Evolutionary conservation across 1,284 basidiomycete species (phyloP), one percentile per base, ranked within the genome.

Genomic region (Marasmius oreades): DNA sequence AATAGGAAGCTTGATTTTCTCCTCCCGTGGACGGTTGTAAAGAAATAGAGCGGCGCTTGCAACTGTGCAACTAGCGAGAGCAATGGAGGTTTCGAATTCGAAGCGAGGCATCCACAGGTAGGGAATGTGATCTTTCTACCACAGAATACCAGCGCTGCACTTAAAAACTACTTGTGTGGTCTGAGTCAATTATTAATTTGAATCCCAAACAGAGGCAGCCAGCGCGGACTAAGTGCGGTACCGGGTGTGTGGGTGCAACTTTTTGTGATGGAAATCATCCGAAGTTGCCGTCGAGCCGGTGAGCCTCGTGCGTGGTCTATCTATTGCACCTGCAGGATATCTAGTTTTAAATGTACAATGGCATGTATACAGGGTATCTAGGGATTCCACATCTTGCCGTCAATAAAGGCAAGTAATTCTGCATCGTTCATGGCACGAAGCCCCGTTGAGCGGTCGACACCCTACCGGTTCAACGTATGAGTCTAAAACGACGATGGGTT

Each of bases 331-430:
- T n/a, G n/a, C n/a, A n/a, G n/a, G n/a, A n/a, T n/a, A n/a, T n/a
- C n/a, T n/a, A n/a, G n/a, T n/a, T n/a, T n/a, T n/a, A n/a, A n/a
- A n/a, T n/a, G n/a, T n/a, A n/a, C n/a, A n/a, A n/a, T n/a, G 33
- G 24, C 14, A 50, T 16, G 18, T 33, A 31, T 12, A 7, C 18
- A 16, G n/a, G 47, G 47, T 23, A 50, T 50, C 47, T 50, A 50
- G n/a, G 90, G 88, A 53, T 76, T 79, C 86, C 88, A 92, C 86
- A 90, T 90, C 71, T 82, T 86, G 53, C 69, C 67, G 58, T 75
- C 73, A 44, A 91, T 75, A 63, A 81, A 83, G 34, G 66, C 70
- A 18, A 80, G 59, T 36, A 93, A 70, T 55, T 85, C 75, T 0
- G 64, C 67, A 63, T 92, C 86, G 61, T 65, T 76, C 75, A 85